A percentile compares a stretch with the other conserved stretches of the same genome.
Conservation (phyloP, 176 grass and related monocot genomes). For the Cymbopogon citratus region DNA sequence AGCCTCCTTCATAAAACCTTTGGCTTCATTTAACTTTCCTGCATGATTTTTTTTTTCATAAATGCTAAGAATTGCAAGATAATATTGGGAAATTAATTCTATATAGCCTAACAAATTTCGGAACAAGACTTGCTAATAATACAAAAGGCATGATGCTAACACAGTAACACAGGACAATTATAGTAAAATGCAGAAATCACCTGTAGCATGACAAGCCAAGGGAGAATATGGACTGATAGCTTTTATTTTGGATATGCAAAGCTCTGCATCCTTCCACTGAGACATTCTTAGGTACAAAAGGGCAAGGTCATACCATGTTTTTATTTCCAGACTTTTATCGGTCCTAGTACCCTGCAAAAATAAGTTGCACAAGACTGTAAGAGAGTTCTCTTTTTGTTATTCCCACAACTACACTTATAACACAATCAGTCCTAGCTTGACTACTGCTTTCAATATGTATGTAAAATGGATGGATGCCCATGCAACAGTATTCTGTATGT, state of each 20-base stretch:
- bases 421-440: too few species aligned
- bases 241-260: constrained; percentile 64
- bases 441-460: too few species aligned
- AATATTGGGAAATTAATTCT: background rate
- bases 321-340: constrained; percentile 66
- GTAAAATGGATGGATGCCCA: too few species aligned
- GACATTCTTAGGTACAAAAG: constrained; percentile 72
- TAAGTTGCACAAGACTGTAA: background rate
- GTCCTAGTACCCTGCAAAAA: constrained; percentile 46
- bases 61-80: background rate
- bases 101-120: background rate
- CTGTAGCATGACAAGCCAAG: constrained; percentile 63
- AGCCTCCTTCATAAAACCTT: constrained; percentile 49
- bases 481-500: too few species aligned
- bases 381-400: background rate
- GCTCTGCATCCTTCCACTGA: constrained; percentile 69
- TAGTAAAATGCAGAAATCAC: constrained; percentile 31
- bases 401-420: constrained; percentile 4
- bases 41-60: constrained; percentile 8
- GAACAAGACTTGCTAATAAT: background rate
- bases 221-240: constrained; percentile 44
- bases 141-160: background rate
- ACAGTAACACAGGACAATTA: background rate
- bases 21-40: constrained; percentile 70
- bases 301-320: constrained; percentile 73